Percentiles rank a stretch among this genome's conserved stretches.
phyloP scores from a whole-genome alignment of 2,329 filamentous ascomycete species.

The Ophiostoma ulmi region DNA sequence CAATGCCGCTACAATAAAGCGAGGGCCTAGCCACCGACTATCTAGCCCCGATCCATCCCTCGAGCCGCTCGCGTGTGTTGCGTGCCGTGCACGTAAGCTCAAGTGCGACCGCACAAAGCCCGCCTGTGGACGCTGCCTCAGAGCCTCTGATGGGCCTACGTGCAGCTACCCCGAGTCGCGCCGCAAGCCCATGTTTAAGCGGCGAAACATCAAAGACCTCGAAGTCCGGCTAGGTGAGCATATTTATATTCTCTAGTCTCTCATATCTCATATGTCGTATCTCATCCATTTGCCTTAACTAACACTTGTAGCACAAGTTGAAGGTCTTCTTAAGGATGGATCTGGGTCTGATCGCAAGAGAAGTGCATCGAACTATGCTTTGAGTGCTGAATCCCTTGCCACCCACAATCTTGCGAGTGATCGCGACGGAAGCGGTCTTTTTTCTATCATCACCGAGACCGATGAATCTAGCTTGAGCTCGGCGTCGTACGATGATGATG shows the following conservation, averaged over 20 bases:
- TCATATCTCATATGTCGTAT: neutral
- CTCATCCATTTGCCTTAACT: neutral
- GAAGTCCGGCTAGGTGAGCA: constrained; percentile 75
- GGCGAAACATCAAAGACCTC: constrained; percentile 83
- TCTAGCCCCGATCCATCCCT: constrained; percentile 9
- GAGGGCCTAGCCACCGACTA: neutral
- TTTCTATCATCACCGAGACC: neutral
- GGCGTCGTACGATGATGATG: constrained; percentile 27
- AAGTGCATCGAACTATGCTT: neutral
- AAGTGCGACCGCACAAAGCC: constrained; percentile 80
- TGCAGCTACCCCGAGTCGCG: constrained; percentile 87
- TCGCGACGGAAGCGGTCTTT: neutral
- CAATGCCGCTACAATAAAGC: neutral
- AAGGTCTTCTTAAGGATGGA: constrained; percentile 68
- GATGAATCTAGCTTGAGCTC: neutral
- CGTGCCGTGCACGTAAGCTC: constrained; percentile 78
- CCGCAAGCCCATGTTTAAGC: constrained; percentile 81
- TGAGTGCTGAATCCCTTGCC: neutral
- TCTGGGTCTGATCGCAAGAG: neutral
- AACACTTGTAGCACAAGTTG: constrained; percentile 62
- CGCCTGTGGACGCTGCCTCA: constrained; percentile 71
- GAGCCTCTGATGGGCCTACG: constrained; percentile 57
- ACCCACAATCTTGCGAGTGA: neutral
- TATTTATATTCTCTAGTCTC: neutral
- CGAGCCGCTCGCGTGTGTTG: constrained; percentile 68